Conservation (phyloP, 2,329 filamentous ascomycete genomes). For the Apiospora pterosperma region DNA sequence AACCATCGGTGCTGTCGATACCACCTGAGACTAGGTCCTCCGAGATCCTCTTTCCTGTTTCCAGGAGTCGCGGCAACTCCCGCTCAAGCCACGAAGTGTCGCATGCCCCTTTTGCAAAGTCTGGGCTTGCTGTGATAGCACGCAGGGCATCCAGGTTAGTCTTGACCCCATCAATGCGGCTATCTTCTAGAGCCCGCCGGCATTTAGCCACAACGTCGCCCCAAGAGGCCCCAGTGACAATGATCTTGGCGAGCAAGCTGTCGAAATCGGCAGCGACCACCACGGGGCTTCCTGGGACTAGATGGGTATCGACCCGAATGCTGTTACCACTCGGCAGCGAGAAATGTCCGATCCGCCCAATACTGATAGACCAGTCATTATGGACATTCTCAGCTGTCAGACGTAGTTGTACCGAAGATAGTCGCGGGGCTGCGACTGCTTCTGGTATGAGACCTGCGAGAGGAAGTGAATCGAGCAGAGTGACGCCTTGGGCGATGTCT, state of each 20-base stretch:
- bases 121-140: constrained; percentile 47
- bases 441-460: constrained; percentile 24
- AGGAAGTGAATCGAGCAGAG: constrained; percentile 24
- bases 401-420: constrained; percentile 52
- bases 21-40: neutral
- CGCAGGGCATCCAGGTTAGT: constrained; percentile 54
- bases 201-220: constrained; percentile 49
- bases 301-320: constrained; percentile 52
- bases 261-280: constrained; percentile 55
- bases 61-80: constrained; percentile 33
- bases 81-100: constrained; percentile 58
- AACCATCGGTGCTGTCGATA: too few species aligned
- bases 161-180: constrained; percentile 51
- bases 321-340: constrained; percentile 55
- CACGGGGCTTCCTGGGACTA: constrained; percentile 37
- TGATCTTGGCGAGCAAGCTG: constrained; percentile 56
- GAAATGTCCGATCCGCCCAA: constrained; percentile 55
- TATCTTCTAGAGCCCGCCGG: constrained; percentile 51
- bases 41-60: constrained; percentile 15
- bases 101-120: constrained; percentile 44
- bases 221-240: constrained; percentile 53
- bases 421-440: constrained; percentile 27
- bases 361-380: constrained; percentile 52
- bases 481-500: constrained; percentile 47
- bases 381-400: constrained; percentile 54